These are phyloP conservation scores for Thyridium curvatum DNA, from an alignment of 2,329 filamentous ascomycete species.

Conservation along the genomic window DNA sequence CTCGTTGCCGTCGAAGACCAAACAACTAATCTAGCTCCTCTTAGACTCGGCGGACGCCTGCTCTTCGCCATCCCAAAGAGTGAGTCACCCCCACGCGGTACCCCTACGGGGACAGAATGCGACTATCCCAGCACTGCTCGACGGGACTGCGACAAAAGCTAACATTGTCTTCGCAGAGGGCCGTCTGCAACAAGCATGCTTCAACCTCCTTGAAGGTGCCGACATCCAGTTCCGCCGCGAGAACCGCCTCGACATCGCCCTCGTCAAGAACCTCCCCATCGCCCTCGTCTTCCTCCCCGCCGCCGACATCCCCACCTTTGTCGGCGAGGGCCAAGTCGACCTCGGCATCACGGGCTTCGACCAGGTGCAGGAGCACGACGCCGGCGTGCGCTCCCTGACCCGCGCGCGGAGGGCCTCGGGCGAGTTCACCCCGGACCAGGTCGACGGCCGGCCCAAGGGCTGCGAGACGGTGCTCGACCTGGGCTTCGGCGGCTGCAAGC, in stretches of 20 bases:
- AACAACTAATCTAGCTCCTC: constrained; percentile 24
- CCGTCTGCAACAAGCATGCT: constrained; percentile 77
- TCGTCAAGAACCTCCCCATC: constrained; percentile 94
- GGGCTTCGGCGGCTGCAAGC: constrained; percentile 82
- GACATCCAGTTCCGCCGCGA: constrained; percentile 97
- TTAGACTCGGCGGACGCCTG: constrained; percentile 82
- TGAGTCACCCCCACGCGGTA: constrained; percentile 39
- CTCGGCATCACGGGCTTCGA: constrained; percentile 92
- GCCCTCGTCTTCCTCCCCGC: constrained; percentile 96
- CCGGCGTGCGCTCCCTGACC: constrained; percentile 44
- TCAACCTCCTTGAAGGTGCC: constrained; percentile 86
- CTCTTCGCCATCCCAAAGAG: constrained; percentile 98
- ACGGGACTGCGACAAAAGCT: constrained; percentile 9
- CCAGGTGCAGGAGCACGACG: constrained; percentile 86
- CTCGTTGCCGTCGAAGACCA: background rate
- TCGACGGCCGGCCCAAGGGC: constrained; percentile 41
- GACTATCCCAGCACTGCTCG: no score
- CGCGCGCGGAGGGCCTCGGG: constrained; percentile 31
- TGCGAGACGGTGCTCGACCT: constrained; percentile 88
- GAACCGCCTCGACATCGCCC: constrained; percentile 90
- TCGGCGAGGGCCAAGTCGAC: constrained; percentile 85
- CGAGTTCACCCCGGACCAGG: constrained; percentile 31
- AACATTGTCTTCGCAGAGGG: constrained; percentile 62
- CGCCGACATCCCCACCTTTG: constrained; percentile 94
- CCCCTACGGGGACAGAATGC: background rate